phyloP scores from a whole-genome alignment of 2,329 filamentous ascomycete genomes.

The Fusarium sp. region DNA sequence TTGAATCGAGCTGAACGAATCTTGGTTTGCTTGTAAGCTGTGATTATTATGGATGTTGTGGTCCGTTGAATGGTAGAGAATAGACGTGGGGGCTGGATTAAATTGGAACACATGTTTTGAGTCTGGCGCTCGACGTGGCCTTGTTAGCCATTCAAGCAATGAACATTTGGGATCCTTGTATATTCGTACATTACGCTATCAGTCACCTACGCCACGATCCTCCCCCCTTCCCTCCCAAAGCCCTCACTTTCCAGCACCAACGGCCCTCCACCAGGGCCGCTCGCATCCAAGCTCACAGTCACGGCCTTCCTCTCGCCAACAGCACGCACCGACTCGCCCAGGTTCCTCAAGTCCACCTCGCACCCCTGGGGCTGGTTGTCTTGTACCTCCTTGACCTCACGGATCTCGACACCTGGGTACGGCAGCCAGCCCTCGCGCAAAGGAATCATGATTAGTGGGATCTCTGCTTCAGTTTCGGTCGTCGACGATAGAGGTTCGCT shows the following conservation, averaged over 20 bases:
- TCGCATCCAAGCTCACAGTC: constrained; percentile 78
- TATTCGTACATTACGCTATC: neutral
- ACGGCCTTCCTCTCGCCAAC: constrained; percentile 77
- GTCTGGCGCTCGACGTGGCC: neutral
- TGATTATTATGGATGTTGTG: no score
- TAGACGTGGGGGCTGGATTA: no score
- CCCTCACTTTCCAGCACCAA: constrained; percentile 73
- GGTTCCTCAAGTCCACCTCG: constrained; percentile 84
- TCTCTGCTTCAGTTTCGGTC: constrained; percentile 65
- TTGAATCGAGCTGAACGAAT: no score
- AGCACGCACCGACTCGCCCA: constrained; percentile 82
- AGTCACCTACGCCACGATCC: constrained; percentile 51
- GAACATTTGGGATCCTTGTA: neutral
- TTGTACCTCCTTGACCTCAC: constrained; percentile 62
- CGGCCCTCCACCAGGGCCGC: constrained; percentile 73
- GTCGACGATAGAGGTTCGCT: constrained; percentile 58
- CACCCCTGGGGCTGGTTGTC: constrained; percentile 57
- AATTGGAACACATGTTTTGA: no score
- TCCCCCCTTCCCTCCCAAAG: constrained; percentile 46
- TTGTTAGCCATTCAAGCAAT: neutral
- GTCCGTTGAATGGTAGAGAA: no score
- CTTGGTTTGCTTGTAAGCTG: no score
- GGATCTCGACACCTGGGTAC: constrained; percentile 83
- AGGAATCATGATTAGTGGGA: constrained; percentile 83
- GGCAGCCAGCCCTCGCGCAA: constrained; percentile 82